Conservation (phyloP, 2,329 filamentous ascomycete genomes). For the Xylariaceae sp. region DNA sequence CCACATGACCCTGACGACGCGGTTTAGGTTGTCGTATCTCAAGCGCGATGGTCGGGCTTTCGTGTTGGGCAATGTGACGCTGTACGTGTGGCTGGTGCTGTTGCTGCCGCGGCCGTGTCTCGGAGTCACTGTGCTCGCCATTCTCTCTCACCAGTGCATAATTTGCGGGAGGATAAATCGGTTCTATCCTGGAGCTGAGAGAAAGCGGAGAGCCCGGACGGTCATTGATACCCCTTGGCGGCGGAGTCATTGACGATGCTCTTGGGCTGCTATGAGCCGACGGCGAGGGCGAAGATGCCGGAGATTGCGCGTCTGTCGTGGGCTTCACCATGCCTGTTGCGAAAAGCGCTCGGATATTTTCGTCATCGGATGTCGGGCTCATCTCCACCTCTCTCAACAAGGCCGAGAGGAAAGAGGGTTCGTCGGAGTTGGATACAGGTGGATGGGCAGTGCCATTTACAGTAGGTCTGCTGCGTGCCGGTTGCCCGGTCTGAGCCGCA, state of each 20-base stretch:
- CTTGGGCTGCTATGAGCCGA: slow-evolving; percentile 63
- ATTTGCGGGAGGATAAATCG: slow-evolving; percentile 67
- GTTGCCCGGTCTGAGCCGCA: slow-evolving; percentile 15
- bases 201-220: slow-evolving; percentile 61
- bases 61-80: slow-evolving; percentile 23
- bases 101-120: slow-evolving; percentile 33
- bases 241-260: slow-evolving; percentile 63
- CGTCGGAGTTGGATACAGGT: slow-evolving; percentile 33
- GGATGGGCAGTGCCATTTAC: slow-evolving; percentile 13
- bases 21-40: slow-evolving; percentile 51
- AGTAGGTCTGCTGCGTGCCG: slow-evolving; percentile 10
- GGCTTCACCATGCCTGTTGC: slow-evolving; percentile 29
- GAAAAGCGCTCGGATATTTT: slow-evolving; percentile 40
- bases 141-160: slow-evolving; percentile 55
- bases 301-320: slow-evolving; percentile 48
- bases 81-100: slow-evolving; percentile 1
- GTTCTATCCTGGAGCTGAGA: slow-evolving; percentile 66
- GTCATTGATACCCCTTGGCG: slow-evolving; percentile 55
- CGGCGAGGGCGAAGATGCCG: slow-evolving; percentile 58
- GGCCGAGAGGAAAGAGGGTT: slow-evolving; percentile 78
- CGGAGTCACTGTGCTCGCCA: slow-evolving; percentile 43
- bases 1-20: slow-evolving; percentile 38
- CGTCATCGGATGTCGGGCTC: slow-evolving; percentile 53
- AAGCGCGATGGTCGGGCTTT: slow-evolving; percentile 31
- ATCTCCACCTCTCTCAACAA: slow-evolving; percentile 82